These are phyloP conservation scores for Ilyonectria sp. DNA, from an alignment of 2,329 filamentous ascomycete genomes.

Conservation along the genomic window DNA sequence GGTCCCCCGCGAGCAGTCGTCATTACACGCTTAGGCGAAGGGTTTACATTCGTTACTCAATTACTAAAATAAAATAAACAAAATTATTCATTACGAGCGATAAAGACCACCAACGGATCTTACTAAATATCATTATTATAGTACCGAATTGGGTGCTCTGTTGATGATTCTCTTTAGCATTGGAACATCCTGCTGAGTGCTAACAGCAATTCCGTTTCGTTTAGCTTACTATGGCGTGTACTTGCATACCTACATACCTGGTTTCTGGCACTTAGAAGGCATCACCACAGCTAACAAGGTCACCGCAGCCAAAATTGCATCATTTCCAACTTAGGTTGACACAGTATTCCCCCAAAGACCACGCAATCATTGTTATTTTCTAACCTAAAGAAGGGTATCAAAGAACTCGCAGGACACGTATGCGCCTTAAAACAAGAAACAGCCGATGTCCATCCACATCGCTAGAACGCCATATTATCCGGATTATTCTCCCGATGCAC, in stretches of 20 bases:
- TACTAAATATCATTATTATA: no score
- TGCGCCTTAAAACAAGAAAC: constrained; percentile 8
- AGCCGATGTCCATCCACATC: constrained; percentile 15
- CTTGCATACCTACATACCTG: no score
- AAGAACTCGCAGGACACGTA: constrained; percentile 22
- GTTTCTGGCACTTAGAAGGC: not conserved
- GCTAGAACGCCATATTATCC: constrained; percentile 17
- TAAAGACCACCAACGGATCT: no score
- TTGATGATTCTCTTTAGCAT: no score
- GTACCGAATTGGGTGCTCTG: no score
- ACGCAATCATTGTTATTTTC: constrained; percentile 1
- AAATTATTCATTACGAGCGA: no score
- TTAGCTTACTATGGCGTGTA: constrained; percentile 1
- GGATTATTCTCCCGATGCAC: not conserved
- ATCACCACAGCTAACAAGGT: not conserved
- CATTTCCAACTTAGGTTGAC: not conserved
- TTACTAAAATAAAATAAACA: no score
- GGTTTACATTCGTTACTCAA: no score
- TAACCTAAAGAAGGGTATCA: constrained; percentile 31
- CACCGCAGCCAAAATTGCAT: not conserved
- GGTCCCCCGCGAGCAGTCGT: no score
- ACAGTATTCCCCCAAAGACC: not conserved
- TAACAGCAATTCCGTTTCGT: not conserved
- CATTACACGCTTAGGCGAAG: no score
- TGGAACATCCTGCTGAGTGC: no score